Evolutionary conservation across 257 asterid species (phyloP).

Genomic region (Anisodus acutangulus): DNA sequence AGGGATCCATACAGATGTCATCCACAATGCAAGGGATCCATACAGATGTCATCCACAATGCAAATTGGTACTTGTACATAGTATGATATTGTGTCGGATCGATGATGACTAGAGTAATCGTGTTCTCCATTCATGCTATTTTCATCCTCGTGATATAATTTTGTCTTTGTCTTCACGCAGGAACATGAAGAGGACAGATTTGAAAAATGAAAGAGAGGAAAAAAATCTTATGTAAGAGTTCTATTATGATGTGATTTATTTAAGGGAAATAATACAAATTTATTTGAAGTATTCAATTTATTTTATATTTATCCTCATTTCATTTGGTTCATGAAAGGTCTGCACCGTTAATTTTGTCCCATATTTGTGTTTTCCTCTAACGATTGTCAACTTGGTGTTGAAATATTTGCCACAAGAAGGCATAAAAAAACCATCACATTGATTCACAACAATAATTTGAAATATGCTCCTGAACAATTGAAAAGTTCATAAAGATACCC

Average conservation of each 20-base stretch:
- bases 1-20: background rate
- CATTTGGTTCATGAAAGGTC: no score
- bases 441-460: no score
- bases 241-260: background rate
- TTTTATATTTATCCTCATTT: no score
- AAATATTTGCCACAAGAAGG: no score
- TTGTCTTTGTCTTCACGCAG: background rate
- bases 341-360: no score
- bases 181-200: background rate
- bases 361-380: no score
- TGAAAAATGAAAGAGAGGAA: background rate
- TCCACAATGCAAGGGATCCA: background rate
- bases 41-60: background rate
- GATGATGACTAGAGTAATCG: constrained; percentile 17
- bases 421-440: no score
- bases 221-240: background rate
- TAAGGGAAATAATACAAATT: no score
- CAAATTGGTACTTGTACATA: background rate
- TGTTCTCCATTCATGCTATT: background rate
- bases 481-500: no score
- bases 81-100: background rate
- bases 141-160: background rate
- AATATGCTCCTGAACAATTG: no score
- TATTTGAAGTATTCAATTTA: no score
- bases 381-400: no score